phyloP scores from a whole-genome alignment of 305 asterid species.

The Lippia alba region DNA sequence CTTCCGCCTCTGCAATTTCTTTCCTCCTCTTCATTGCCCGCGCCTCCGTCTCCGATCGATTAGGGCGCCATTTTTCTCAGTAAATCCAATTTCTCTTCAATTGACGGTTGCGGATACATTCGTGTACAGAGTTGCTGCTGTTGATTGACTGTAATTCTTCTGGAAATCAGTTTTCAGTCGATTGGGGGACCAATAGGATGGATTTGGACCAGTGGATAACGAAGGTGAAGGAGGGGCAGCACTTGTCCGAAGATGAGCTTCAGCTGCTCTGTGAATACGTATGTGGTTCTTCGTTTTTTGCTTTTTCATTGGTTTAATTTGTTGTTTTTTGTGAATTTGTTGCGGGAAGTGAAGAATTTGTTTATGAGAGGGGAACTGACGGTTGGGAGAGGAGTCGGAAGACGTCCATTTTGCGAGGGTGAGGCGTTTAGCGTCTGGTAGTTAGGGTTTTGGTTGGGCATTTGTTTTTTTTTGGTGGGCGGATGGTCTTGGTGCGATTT shows the following conservation, averaged over 20 bases:
- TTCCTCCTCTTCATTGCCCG: slow-evolving; percentile 7
- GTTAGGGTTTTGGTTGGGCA: slow-evolving; percentile 43
- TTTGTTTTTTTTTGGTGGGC: slow-evolving; percentile 18
- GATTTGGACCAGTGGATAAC: slow-evolving; percentile 93
- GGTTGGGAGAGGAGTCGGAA: slow-evolving; percentile 2
- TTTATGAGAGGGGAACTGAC: background rate
- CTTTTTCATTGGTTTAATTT: background rate
- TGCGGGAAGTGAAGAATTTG: slow-evolving; percentile 21
- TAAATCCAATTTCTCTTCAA: background rate
- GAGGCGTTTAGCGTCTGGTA: slow-evolving; percentile 14
- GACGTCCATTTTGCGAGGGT: background rate
- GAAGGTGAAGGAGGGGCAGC: slow-evolving; percentile 90
- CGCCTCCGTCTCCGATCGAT: slow-evolving; percentile 25
- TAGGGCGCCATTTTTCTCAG: background rate
- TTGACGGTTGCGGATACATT: slow-evolving; percentile 1
- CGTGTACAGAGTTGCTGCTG: background rate
- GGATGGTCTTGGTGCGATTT: slow-evolving; percentile 21
- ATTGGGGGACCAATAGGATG: slow-evolving; percentile 45
- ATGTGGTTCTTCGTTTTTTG: slow-evolving; percentile 35
- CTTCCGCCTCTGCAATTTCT: background rate
- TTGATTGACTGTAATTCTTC: slow-evolving; percentile 29
- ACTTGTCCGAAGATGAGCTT: slow-evolving; percentile 96
- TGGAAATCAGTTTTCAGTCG: slow-evolving; percentile 6
- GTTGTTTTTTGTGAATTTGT: background rate
- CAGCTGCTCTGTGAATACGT: slow-evolving; percentile 99